Conservation (phyloP, 1,284 basidiomycete species). For the Chalciporus sp. region DNA sequence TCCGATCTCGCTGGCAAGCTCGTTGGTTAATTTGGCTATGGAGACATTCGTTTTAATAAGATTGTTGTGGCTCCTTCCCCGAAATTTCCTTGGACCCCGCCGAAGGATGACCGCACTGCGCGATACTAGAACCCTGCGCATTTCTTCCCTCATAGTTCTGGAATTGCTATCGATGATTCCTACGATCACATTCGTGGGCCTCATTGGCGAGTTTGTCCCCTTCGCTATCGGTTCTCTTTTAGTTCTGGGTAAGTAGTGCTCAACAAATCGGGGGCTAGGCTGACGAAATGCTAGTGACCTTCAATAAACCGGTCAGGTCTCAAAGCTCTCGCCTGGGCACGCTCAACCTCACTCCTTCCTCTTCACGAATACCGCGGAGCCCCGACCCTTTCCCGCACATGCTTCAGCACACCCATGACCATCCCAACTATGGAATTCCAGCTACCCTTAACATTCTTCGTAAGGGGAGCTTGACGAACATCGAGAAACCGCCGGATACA, state of each 20-base stretch:
- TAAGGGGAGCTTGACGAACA: constrained; percentile 15
- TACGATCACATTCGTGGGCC: constrained; percentile 38
- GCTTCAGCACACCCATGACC: constrained; percentile 19
- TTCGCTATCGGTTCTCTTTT: constrained; percentile 49
- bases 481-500: constrained; percentile 14
- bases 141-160: constrained; percentile 45
- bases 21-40: constrained; percentile 42
- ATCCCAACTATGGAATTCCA: constrained; percentile 9
- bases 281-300: constrained; percentile 20
- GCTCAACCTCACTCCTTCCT: neutral
- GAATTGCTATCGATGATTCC: constrained; percentile 50
- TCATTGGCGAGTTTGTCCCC: constrained; percentile 49
- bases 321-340: neutral
- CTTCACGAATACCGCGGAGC: neutral
- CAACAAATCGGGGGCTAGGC: neutral
- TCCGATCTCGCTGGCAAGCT: constrained; percentile 44
- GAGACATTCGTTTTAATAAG: constrained; percentile 47
- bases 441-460: constrained; percentile 10
- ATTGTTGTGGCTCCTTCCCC: constrained; percentile 36
- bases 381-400: neutral
- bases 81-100: constrained; percentile 27
- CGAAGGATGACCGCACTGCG: constrained; percentile 28
- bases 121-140: constrained; percentile 39
- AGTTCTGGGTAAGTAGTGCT: constrained; percentile 40
- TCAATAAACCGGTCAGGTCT: constrained; percentile 10